Conservation (phyloP, 805 yeast species). For the Candida schatavii region DNA sequence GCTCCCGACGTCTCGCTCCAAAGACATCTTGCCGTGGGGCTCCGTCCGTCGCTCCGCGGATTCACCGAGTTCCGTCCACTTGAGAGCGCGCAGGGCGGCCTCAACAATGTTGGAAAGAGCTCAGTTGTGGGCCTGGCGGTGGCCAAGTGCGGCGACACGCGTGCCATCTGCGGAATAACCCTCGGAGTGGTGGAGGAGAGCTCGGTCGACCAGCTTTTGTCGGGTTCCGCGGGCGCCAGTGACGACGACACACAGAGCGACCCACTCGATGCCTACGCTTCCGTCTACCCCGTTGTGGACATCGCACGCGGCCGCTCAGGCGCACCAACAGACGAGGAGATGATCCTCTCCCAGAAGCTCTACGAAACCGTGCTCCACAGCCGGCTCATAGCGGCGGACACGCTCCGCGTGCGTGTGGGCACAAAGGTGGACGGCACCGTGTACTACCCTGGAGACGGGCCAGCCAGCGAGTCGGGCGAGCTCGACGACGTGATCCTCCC, state of each 20-base stretch:
- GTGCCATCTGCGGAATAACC: constrained; percentile 67
- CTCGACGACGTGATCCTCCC: constrained; percentile 20
- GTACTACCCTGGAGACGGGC: constrained; percentile 23
- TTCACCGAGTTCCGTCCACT: constrained; percentile 71
- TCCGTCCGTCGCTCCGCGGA: constrained; percentile 72
- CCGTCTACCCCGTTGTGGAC: constrained; percentile 72
- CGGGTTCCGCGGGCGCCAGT: constrained; percentile 26
- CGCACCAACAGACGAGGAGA: constrained; percentile 84
- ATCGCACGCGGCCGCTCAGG: constrained; percentile 73
- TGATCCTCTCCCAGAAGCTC: constrained; percentile 63
- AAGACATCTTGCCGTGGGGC: constrained; percentile 69
- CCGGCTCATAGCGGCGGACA: constrained; percentile 43
- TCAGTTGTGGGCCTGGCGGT: constrained; percentile 63
- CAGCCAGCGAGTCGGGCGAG: constrained; percentile 21
- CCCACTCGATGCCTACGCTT: constrained; percentile 17
- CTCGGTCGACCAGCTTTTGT: constrained; percentile 27
- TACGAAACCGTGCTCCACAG: constrained; percentile 61
- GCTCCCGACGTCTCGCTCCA: constrained; percentile 84
- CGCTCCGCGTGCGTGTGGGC: constrained; percentile 18
- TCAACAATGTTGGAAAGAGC: constrained; percentile 35
- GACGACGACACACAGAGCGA: constrained; percentile 1
- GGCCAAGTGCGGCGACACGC: constrained; percentile 67
- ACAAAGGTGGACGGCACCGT: constrained; percentile 16
- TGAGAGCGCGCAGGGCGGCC: constrained; percentile 35
- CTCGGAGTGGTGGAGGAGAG: constrained; percentile 63